Evolutionary conservation across 371 early-diverging fungal genomes (phyloP), one percentile per base, ranked within the genome.

Genomic region (Mucor lusitanicus): DNA sequence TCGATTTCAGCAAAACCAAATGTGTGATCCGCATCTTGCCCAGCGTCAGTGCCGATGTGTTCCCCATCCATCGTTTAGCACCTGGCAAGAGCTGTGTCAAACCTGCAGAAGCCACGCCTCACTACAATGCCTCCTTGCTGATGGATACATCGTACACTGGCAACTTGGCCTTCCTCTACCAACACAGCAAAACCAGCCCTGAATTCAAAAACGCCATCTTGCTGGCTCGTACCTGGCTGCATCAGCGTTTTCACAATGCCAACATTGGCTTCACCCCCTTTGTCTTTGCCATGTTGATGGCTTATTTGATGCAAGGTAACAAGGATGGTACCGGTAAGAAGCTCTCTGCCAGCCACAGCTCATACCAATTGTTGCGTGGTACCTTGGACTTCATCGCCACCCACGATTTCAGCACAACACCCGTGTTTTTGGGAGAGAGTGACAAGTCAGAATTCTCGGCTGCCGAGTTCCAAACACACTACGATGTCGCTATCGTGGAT

Each of bases 51-150:
- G 53, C 78, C 6, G 79, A 76, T 65, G 68, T 88, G 13, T 92
- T 97, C 74, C 80, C 92, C 19, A 70, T 86, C 42, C 77, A 84
- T 35, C 90, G 92, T 25, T 77, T 98, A 60, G 88, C 92, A 3
- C 98, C 97, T 8, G 85, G 75, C 2, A 89, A 93, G 66, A 94
- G 93, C 85, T 88, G 89, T 77, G 91, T 97, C 19, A 92, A 98
- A 12, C 80, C 85, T 7, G 74, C 77, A 25, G 65, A 54, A 46
- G 76, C 97, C 1, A 98, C 98, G 25, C 97, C 98, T 28, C 92
- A 87, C 53, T 98, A 98, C 85, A 98, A 97, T 74, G 84, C 94
- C 0, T 85, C 92, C 3, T 66, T 98, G 15, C 81, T 95, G 55
- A 78, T 83, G 67, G 98, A 97, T 67, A 89, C 90, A 1, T 73